Evolutionary conservation across 306 rosid genomes (phyloP).

Genomic region (Pachyrhizus erosus): DNA sequence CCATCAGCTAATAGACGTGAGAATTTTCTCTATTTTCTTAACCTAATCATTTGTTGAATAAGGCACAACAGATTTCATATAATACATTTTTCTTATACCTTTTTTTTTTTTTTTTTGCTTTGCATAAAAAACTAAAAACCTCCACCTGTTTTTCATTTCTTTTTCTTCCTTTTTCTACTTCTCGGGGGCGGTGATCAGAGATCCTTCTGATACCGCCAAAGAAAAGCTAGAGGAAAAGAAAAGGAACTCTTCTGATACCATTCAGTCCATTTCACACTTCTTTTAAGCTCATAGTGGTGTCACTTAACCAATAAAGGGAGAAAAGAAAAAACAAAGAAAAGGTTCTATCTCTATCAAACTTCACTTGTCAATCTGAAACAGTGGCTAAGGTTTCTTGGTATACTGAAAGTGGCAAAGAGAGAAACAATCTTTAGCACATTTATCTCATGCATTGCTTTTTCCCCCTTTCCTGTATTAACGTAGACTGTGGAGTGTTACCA

Average conservation of each 20-base stretch:
- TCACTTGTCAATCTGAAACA: conserved; percentile 50
- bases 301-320: conserved; percentile 43
- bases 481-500: neutral
- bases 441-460: conserved; percentile 51
- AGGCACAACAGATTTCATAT: neutral
- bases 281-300: conserved; percentile 41
- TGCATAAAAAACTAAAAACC: neutral
- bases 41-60: neutral
- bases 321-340: conserved; percentile 30
- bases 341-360: conserved; percentile 47
- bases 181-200: conserved; percentile 34
- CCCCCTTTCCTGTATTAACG: conserved; percentile 11
- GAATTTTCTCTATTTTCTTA: conserved; percentile 32
- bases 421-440: conserved; percentile 52
- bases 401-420: conserved; percentile 47
- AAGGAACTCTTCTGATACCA: conserved; percentile 32
- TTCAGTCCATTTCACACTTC: conserved; percentile 41
- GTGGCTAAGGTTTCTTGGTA: conserved; percentile 51
- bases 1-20: conserved; percentile 79
- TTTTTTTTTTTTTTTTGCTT: neutral
- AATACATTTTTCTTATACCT: neutral
- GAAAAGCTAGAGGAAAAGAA: conserved; percentile 34
- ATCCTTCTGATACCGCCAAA: conserved; percentile 47
- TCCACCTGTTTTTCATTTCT: conserved; percentile 6
- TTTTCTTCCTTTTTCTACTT: neutral